Evolutionary conservation across 768 basidiomycete species (phyloP).

Genomic region (Suillus spraguei): DNA sequence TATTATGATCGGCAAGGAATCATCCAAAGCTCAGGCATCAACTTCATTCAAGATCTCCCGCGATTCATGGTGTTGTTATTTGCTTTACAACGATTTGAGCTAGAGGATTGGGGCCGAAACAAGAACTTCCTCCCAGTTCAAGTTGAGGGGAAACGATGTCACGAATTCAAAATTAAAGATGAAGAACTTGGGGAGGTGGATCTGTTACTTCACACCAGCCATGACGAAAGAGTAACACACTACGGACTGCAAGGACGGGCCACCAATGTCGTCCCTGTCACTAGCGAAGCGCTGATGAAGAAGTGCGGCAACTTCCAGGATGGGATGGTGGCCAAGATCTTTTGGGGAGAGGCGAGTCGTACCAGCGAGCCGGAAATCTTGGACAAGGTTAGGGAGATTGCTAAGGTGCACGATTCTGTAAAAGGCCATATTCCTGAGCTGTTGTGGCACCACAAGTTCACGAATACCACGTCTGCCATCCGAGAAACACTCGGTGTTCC

Average conservation of each 20-base stretch:
- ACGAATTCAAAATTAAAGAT: too few species aligned
- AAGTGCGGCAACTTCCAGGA: too few species aligned
- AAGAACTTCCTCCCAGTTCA: too few species aligned
- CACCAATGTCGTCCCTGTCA: neutral
- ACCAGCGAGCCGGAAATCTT: neutral
- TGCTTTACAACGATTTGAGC: too few species aligned
- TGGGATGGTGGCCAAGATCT: too few species aligned
- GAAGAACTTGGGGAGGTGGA: too few species aligned
- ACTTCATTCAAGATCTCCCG: too few species aligned
- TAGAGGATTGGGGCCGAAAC: too few species aligned
- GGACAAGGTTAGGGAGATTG: neutral
- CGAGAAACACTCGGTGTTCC: neutral
- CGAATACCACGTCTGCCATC: neutral
- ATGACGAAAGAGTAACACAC: neutral
- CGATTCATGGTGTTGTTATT: too few species aligned
- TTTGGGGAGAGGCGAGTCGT: neutral
- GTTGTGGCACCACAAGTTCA: neutral
- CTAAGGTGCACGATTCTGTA: neutral
- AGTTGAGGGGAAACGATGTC: too few species aligned
- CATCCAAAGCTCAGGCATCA: constrained; percentile 5
- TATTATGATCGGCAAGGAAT: constrained; percentile 7
- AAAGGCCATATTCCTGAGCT: neutral
- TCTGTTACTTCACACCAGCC: too few species aligned
- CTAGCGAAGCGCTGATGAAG: too few species aligned
- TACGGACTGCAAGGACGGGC: constrained; percentile 1